Evolutionary conservation across 2,329 filamentous ascomycete species (phyloP).

Genomic region (Cryphonectria radicalis): DNA sequence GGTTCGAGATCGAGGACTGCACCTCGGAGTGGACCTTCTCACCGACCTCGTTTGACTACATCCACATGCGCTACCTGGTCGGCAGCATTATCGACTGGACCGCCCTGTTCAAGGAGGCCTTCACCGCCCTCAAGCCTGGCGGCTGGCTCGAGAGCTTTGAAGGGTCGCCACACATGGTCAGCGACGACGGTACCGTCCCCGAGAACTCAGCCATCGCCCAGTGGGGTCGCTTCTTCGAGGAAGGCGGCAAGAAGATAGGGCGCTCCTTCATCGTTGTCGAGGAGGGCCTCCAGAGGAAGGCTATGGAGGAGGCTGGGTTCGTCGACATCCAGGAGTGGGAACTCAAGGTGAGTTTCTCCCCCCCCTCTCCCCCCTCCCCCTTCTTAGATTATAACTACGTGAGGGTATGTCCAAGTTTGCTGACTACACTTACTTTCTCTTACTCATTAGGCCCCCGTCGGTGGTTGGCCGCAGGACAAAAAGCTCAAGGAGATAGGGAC

Average conservation of each 20-base stretch:
- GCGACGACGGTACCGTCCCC: constrained; percentile 35
- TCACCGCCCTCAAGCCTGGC: constrained; percentile 56
- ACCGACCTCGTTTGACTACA: constrained; percentile 56
- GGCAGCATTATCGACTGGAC: constrained; percentile 59
- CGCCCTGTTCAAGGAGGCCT: constrained; percentile 52
- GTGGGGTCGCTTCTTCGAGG: constrained; percentile 37
- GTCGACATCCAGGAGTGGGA: constrained; percentile 57
- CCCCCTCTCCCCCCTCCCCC: too few species aligned
- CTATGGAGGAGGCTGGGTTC: constrained; percentile 60
- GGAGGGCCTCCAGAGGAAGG: constrained; percentile 54
- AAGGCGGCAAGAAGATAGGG: constrained; percentile 50
- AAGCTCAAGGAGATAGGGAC: constrained; percentile 36
- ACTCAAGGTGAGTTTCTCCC: constrained; percentile 46
- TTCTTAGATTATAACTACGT: background rate
- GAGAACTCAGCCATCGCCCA: constrained; percentile 32
- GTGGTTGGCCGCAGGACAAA: constrained; percentile 38
- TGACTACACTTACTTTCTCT: background rate
- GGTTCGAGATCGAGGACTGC: constrained; percentile 65
- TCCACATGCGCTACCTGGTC: constrained; percentile 59
- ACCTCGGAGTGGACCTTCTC: constrained; percentile 53
- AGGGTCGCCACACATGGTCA: constrained; percentile 27
- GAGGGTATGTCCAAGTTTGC: background rate
- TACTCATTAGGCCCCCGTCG: constrained; percentile 32
- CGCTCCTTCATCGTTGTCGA: constrained; percentile 55
- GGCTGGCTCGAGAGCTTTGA: constrained; percentile 42